Conservation (phyloP, 495 filamentous ascomycete species). For the Podospora didyma region DNA sequence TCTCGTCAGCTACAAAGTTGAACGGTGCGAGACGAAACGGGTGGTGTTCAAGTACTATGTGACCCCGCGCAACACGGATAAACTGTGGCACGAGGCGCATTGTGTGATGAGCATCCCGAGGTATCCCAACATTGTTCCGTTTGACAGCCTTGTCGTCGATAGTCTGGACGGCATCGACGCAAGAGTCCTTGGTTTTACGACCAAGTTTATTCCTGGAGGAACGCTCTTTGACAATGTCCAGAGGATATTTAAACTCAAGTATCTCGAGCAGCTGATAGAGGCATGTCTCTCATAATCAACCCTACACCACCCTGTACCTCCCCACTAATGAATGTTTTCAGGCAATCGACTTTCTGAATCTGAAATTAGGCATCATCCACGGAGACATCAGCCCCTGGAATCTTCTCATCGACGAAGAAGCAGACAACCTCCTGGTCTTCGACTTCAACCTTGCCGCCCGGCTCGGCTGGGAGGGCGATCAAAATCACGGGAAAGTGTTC, state of each 20-base stretch:
- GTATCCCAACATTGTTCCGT: too few species aligned
- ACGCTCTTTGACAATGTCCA: slow-evolving; percentile 3
- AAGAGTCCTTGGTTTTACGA: slow-evolving; percentile 11
- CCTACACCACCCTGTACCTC: too few species aligned
- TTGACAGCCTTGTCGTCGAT: too few species aligned
- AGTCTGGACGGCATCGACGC: too few species aligned
- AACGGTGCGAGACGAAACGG: not conserved
- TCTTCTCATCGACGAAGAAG: slow-evolving; percentile 9
- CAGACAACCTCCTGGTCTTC: slow-evolving; percentile 6
- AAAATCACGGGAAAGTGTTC: not conserved
- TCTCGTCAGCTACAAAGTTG: not conserved
- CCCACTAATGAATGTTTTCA: not conserved
- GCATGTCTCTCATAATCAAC: not conserved
- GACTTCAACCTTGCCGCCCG: slow-evolving; percentile 10
- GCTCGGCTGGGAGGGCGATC: not conserved
- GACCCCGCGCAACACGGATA: not conserved
- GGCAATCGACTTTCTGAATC: slow-evolving; percentile 16
- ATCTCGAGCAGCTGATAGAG: slow-evolving; percentile 11
- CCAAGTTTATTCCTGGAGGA: slow-evolving; percentile 8
- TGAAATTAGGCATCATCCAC: slow-evolving; percentile 8
- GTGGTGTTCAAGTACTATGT: slow-evolving; percentile 10
- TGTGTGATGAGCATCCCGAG: too few species aligned
- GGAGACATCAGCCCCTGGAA: slow-evolving; percentile 5
- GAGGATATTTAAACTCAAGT: slow-evolving; percentile 9
- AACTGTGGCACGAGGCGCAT: not conserved